Base-by-base conservation (phyloP, 768 basidiomycete genomes). In the Boletellus ananiceps region DNA sequence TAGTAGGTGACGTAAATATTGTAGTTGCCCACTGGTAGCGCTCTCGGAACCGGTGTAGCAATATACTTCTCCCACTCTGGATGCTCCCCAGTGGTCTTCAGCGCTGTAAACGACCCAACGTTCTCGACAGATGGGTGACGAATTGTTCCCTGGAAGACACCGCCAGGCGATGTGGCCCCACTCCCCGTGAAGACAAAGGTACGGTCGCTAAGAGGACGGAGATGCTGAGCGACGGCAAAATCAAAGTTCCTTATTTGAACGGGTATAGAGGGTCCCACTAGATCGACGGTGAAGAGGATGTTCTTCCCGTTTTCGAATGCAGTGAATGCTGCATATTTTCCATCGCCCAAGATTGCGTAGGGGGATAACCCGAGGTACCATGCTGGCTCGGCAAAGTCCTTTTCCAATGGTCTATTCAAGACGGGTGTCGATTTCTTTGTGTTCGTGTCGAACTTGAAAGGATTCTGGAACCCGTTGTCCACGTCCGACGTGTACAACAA, bases 401-500 rank as follows among this genome's bases (percentile, higher is more conserved):
- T 51, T 3, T 14, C 15, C 23, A 64, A 36, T 7, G 48, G 46
- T 2, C 23, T 35, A 13, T 65, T 59, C 5, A 69, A 65, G 11
- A 54, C 43, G 4, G 44, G 32, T 4, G 40, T 47, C 0, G 80
- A 61, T 0, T 63, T 42, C 5, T 70, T 54, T 8, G 63, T 55
- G 0, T 59, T 40, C 19, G 72, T 45, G 35, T 69, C 57, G 38
- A 42, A 54, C 21, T 51, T 47, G 42, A 46, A 55, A 1, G 61
- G 83, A 55, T 88, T 86, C 50, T 77, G 72, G 60, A 74, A 89
- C 0, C 79, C 79, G 19, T 78, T 77, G 6, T 73, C 74, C 37
- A 67, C 66, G 50, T 88, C 88, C 29, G 71, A 72, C 9, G 75
- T 77, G 62, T 82, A 87, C 21, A 83, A 63, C 8, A 90, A 70